These are phyloP conservation scores for Chaetoceros muelleri DNA, from an alignment of 108 stramenopile genomes.

Conservation along the genomic window DNA sequence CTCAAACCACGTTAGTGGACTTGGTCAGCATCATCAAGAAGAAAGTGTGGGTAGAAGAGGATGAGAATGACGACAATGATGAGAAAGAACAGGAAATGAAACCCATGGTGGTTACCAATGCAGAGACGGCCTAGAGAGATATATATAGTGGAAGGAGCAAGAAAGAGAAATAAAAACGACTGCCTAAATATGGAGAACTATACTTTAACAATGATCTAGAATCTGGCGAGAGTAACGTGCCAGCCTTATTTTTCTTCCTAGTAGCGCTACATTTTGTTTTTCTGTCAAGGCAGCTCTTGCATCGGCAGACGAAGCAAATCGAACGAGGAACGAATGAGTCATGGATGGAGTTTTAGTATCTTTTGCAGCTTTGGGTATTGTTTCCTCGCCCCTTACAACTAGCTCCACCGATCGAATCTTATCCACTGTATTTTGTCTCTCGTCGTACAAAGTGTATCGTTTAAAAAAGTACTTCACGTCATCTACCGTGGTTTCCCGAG, in stretches of 20 bases:
- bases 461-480: neutral
- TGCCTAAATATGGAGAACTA: no score
- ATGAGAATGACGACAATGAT: neutral
- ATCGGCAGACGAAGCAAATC: slow-evolving; percentile 24
- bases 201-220: no score
- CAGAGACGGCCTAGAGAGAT: neutral
- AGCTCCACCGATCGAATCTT: neutral
- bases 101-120: neutral
- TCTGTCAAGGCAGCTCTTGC: slow-evolving; percentile 29
- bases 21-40: slow-evolving; percentile 9
- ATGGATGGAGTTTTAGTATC: neutral
- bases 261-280: slow-evolving; percentile 1
- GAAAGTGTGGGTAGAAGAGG: neutral
- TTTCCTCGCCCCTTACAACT: neutral
- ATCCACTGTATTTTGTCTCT: neutral
- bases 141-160: no score
- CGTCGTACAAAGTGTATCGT: neutral
- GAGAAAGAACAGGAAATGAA: neutral
- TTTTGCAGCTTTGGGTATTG: neutral
- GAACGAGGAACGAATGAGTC: slow-evolving; percentile 17
- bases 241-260: neutral
- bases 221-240: neutral
- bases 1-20: slow-evolving; percentile 38
- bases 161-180: no score
- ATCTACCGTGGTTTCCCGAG: neutral